Base-by-base conservation (phyloP, 768 basidiomycete species). In the Rhizopogon vulgaris region DNA sequence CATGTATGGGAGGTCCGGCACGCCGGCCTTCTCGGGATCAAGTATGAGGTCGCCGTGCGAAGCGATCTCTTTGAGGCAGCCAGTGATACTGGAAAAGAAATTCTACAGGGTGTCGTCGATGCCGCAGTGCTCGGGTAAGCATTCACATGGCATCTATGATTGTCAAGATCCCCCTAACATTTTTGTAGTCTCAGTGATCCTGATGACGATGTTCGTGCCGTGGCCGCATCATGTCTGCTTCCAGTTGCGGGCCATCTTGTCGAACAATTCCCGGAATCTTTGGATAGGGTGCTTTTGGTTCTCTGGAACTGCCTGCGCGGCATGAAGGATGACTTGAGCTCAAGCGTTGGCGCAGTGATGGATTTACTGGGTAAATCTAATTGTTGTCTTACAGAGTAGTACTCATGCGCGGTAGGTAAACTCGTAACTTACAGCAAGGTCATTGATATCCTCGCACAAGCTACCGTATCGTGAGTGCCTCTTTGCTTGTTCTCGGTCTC, bases 1-100 rank as follows among this genome's bases (percentile, higher is more conserved):
- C 90, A 94, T 67, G 79, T 93, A 6, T 99, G 96, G 96, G 92
- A 98, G 69, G 87, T 99, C 46, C 79, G 95, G 50, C 96, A 99
- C 73, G 94, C 96, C n/a, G 96, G 96, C 27, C 71, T 99, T 53
- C 78, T 98, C 8, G 96, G 96, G 1, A 84, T 99, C 67, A 97
- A 97, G 73, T 98, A 98, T 66, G 91, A 97, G 67, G 94, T 98
- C 36, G 96, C 95, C 12, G 96, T 98, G 15, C 75, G 93, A 57
- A 82, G 77, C 49, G 93, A 96, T 64, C 71, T 97, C 22, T 84
- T 98, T 52, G 69, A 65, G 24, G 63, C 71, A 6, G 56, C 65
- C 10, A 64, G 64, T n/a, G 64, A 70, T 52, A 66, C 65, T 5
- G 85, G 83, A 15, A 73, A 68, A 53, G 72, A 76, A 15, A 74